Evolutionary conservation across 495 filamentous ascomycete species (phyloP).

Genomic region (Amorphotheca resinae): DNA sequence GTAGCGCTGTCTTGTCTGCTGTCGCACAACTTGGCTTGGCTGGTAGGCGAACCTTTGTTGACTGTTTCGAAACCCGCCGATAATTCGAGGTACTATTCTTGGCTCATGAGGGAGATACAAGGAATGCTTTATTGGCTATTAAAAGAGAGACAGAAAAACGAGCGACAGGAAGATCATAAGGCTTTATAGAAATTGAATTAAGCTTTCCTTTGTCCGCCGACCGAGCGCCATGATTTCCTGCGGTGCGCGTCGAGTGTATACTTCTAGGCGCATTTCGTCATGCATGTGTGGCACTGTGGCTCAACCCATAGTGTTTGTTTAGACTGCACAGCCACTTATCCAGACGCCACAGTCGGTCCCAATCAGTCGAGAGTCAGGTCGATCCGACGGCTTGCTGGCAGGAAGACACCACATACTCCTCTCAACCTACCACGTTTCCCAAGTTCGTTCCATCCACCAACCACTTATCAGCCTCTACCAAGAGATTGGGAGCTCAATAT

Average conservation of each 20-base stretch:
- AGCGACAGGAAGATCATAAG: too few relatives aligned
- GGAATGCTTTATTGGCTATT: neutral
- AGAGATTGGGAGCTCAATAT: neutral
- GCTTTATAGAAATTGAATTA: too few relatives aligned
- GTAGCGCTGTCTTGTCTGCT: constrained; percentile 2
- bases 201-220: too few relatives aligned
- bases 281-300: too few relatives aligned
- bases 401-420: neutral
- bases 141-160: neutral
- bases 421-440: constrained; percentile 1
- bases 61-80: constrained; percentile 5
- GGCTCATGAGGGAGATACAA: neutral
- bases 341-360: neutral
- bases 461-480: neutral
- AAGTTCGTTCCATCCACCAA: constrained; percentile 1
- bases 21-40: constrained; percentile 3
- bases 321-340: too few relatives aligned
- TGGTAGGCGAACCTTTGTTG: constrained; percentile 5
- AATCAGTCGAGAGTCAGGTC: neutral
- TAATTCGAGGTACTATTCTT: constrained; percentile 2
- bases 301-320: too few relatives aligned
- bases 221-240: too few relatives aligned
- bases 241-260: too few relatives aligned
- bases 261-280: too few relatives aligned
- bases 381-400: neutral